A percentile compares a stretch with the other conserved stretches of the same genome.
Evolutionary conservation across 495 filamentous ascomycete genomes (phyloP).

Genomic region (Xylaria scruposa): DNA sequence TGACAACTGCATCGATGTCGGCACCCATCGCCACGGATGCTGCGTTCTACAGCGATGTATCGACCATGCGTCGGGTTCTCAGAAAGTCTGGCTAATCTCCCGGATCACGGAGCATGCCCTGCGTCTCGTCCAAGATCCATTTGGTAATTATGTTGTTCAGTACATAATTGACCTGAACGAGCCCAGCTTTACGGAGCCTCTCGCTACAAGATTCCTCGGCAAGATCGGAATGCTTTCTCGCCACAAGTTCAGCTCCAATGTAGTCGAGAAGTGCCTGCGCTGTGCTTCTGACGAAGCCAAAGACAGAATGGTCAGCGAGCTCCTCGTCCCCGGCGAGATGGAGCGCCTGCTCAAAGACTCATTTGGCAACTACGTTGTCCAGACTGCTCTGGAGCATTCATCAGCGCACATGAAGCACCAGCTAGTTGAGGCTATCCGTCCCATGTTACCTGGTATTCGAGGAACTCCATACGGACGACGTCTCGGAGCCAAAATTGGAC

Average conservation of each 20-base stretch:
- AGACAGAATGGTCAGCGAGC: slow-evolving; percentile 83
- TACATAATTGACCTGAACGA: slow-evolving; percentile 96
- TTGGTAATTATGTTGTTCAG: slow-evolving; percentile 98
- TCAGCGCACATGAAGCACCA: slow-evolving; percentile 71
- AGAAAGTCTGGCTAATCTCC: slow-evolving; percentile 84
- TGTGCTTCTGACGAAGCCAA: slow-evolving; percentile 72
- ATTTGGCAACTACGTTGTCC: slow-evolving; percentile 96
- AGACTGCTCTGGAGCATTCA: slow-evolving; percentile 90
- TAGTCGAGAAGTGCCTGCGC: slow-evolving; percentile 96
- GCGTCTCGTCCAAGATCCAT: slow-evolving; percentile 90
- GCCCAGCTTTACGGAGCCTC: slow-evolving; percentile 78
- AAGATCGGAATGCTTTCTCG: slow-evolving; percentile 80
- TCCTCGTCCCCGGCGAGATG: slow-evolving; percentile 75
- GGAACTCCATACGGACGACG: slow-evolving; percentile 92
- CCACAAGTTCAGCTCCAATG: slow-evolving; percentile 99
- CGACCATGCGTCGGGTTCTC: slow-evolving; percentile 88
- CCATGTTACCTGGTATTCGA: slow-evolving; percentile 79
- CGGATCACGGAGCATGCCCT: slow-evolving; percentile 85
- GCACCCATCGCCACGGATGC: slow-evolving; percentile 97
- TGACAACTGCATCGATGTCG: slow-evolving; percentile 82
- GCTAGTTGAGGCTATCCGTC: slow-evolving; percentile 83
- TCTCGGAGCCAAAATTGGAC: slow-evolving; percentile 81
- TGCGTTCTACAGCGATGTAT: slow-evolving; percentile 98
- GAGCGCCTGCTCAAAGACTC: slow-evolving; percentile 87
- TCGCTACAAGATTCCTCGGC: slow-evolving; percentile 77